Evolutionary conservation across 2,329 filamentous ascomycete genomes (phyloP), one percentile per base, ranked within the genome.

Genomic region (Byssochlamys sp.): DNA sequence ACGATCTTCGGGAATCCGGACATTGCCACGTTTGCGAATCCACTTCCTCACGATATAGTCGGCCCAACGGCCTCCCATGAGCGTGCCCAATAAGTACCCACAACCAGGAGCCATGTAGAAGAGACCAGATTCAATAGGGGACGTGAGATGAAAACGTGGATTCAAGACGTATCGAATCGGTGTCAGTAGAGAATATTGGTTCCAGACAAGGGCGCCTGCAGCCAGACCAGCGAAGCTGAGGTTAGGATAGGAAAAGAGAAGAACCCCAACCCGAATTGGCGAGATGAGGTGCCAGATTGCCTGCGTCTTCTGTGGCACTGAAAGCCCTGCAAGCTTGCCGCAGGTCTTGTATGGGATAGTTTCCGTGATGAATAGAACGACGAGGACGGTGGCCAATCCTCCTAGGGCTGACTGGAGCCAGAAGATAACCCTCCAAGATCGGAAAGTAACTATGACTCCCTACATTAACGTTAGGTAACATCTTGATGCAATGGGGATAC

Each of bases 391-490:
- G 0, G 82, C 85, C 0, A 81, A 67, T 1, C 81, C 86, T 0
- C 84, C 85, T 4, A 90, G 77, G 0, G 81, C 87, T 0, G 85
- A 84, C 67, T 91, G 88, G 0, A 91, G 76, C 84, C 87, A 91
- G 74, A 90, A 91, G 55, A 91, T 89, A 49, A 82, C 81, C 19
- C 87, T 80, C 89, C 89, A 92, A 1, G 79, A 81, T 5, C 80
- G 78, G 70, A 84, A 90, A 0, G 87, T 91, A 14, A 91, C 86
- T 54, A 92, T 89, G 51, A 90, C 84, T 26, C 88, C 89, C 56
- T 88, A 84, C 6, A 87, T 71, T 62, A 4, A 10, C 86, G 84
- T 52, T 14, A 60, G 0, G 84, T 82, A 0, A 25, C 14, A 7
- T 27, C 19, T 24, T n/a, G 12, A 19, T 55, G 6, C 26, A 35